Base-by-base conservation (phyloP, 495 filamentous ascomycete species). In the Neurospora sublineolata region DNA sequence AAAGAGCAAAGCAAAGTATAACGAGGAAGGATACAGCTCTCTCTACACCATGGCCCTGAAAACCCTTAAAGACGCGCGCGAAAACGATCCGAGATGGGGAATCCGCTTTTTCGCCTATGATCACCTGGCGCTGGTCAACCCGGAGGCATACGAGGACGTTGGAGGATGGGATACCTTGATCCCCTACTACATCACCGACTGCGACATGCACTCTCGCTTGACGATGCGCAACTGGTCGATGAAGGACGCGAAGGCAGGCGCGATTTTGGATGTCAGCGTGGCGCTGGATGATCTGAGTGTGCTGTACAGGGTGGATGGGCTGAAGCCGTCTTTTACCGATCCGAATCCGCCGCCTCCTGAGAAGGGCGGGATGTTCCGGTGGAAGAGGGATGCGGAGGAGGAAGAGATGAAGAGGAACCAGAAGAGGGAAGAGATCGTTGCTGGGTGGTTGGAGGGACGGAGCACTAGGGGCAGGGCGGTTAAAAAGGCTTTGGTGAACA, bases 131-230 rank as follows among this genome's bases (percentile, higher is more conserved):
- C 77, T 89, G 11, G 86, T 89, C 44, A 88, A 89, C 70, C 85
- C 84, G 30, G 75, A 74, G 14, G 84, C 87, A 1, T 82, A 82
- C 44, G 83, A 85, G 64, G 82, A 84, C 33, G 82, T 89, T 4
- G 88, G 88, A 6, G 87, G 83, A 0, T 90, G 87, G 87, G 88
- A 90, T 72, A 84, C 84, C 0, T 68, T 87, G 73, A 88, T 90
- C 20, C 87, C 88, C 1, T 89, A 87, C 70, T 89, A 89, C 68
- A 80, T 79, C 42, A 87, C 86, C 7, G 87, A 89, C 60, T 89
- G 88, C 74, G 88, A 90, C 68, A 86, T 89, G 83, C 84, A 89
- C 72, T 76, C 80, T 16, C 83, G 87, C 16, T 69, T 90, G 23
- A 73, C 73, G 42, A 87, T 89, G 87, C 75, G 73, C 14, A 78